phyloP scores from a whole-genome alignment of 805 yeast species.

The Yamadazyma nakazawae region DNA sequence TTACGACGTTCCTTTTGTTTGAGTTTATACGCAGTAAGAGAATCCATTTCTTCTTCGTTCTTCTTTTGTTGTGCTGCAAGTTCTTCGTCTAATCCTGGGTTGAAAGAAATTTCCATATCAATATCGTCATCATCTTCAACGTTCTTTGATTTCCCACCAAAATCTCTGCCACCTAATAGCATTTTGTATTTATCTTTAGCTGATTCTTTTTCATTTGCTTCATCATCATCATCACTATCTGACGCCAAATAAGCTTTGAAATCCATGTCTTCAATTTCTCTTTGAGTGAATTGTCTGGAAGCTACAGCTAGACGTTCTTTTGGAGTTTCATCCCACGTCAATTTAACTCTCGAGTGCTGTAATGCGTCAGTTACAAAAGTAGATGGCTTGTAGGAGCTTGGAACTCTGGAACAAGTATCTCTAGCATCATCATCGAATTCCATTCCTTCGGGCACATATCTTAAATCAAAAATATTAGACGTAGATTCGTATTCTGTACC shows the following conservation, averaged over 20 bases:
- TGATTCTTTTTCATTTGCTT: conserved; percentile 15
- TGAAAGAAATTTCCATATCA: conserved; percentile 94
- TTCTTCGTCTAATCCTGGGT: conserved; percentile 67
- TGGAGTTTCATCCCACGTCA: conserved; percentile 99
- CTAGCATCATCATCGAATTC: conserved; percentile 70
- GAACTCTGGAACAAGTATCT: conserved; percentile 70
- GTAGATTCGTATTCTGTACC: conserved; percentile 96
- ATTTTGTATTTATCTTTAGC: conserved; percentile 59
- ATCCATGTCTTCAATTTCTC: conserved; percentile 88
- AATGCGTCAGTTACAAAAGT: conserved; percentile 90
- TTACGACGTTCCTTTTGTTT: conserved; percentile 92
- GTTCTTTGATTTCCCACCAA: conserved; percentile 22
- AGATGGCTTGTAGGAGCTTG: conserved; percentile 75
- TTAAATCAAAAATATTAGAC: conserved; percentile 86
- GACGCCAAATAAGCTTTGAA: conserved; percentile 86
- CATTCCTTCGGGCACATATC: conserved; percentile 93
- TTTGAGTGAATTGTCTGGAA: conserved; percentile 77
- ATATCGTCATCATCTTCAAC: conserved; percentile 54
- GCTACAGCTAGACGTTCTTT: conserved; percentile 77
- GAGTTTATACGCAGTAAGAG: conserved; percentile 75
- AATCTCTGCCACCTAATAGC: conserved; percentile 47
- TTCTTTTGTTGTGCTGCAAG: conserved; percentile 24
- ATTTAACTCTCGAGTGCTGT: conserved; percentile 91
- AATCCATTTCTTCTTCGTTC: conserved; percentile 58
- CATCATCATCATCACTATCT: conserved; percentile 29